phyloP scores from a whole-genome alignment of 805 yeast species.

The Candida easanensis region DNA sequence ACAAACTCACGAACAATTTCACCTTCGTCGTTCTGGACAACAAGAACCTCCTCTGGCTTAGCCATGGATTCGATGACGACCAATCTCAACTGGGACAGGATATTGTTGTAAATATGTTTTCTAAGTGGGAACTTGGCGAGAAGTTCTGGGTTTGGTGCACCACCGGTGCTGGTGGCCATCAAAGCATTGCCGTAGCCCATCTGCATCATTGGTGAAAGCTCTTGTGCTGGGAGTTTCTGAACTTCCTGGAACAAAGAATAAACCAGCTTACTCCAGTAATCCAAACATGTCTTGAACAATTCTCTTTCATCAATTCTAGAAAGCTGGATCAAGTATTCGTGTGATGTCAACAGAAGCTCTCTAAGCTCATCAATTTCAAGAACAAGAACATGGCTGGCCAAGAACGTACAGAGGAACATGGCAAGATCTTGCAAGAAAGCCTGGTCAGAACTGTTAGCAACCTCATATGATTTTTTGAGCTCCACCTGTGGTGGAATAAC shows the following conservation, averaged over 20 bases:
- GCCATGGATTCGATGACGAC: slow-evolving; percentile 98
- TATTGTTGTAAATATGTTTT: slow-evolving; percentile 75
- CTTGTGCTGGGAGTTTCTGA: slow-evolving; percentile 70
- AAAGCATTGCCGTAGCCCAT: slow-evolving; percentile 42
- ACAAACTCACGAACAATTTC: slow-evolving; percentile 97
- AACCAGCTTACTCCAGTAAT: slow-evolving; percentile 92
- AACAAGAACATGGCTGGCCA: slow-evolving; percentile 66
- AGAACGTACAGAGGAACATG: slow-evolving; percentile 83
- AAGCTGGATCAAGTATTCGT: slow-evolving; percentile 76
- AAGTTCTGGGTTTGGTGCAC: slow-evolving; percentile 82
- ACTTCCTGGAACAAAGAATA: slow-evolving; percentile 79
- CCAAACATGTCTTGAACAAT: slow-evolving; percentile 90
- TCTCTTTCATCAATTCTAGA: slow-evolving; percentile 95
- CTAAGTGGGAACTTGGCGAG: slow-evolving; percentile 80
- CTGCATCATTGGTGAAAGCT: slow-evolving; percentile 75
- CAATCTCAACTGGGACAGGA: slow-evolving; percentile 78
- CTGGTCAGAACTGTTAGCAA: slow-evolving; percentile 81
- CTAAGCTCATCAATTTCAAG: slow-evolving; percentile 55
- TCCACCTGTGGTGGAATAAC: slow-evolving; percentile 75
- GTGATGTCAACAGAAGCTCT: slow-evolving; percentile 66
- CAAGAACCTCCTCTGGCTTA: slow-evolving; percentile 94
- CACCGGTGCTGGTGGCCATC: slow-evolving; percentile 50
- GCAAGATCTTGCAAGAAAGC: slow-evolving; percentile 94
- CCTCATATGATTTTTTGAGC: slow-evolving; percentile 65
- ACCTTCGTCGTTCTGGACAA: slow-evolving; percentile 98